phyloP scores from a whole-genome alignment of 345 rosid genomes.

The Psidium friedrichsthalianum region DNA sequence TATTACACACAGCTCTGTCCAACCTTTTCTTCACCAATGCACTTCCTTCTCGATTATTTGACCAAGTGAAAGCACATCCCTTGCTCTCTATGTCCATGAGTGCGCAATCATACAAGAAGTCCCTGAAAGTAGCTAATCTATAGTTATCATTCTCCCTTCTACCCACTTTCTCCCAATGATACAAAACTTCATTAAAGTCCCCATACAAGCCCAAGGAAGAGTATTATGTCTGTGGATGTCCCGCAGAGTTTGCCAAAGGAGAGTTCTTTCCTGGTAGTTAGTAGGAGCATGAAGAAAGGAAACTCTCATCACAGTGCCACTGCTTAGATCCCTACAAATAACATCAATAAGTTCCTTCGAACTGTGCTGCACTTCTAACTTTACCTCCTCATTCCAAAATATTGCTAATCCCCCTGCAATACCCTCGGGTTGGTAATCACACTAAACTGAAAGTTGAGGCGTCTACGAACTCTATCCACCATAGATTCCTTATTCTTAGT shows the following conservation, averaged over 20 bases:
- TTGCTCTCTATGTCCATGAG: not conserved
- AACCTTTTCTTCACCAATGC: not conserved
- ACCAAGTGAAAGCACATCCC: not conserved
- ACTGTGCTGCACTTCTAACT: not conserved
- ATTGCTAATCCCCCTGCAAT: not conserved
- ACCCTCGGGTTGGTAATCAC: fast-evolving
- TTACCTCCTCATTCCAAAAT: not conserved
- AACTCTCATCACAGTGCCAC: not conserved
- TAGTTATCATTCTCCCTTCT: not conserved
- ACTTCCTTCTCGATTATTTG: not conserved
- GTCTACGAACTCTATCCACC: not conserved
- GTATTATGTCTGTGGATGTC: not conserved
- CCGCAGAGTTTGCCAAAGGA: not conserved
- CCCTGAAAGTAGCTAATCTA: not conserved
- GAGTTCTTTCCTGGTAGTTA: not conserved
- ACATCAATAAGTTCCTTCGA: fast-evolving
- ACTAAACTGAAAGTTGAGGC: not conserved
- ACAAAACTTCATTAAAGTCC: not conserved
- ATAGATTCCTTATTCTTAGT: not conserved
- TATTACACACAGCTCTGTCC: fast-evolving
- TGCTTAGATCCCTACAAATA: not conserved
- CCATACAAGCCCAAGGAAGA: not conserved
- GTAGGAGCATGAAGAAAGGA: not conserved
- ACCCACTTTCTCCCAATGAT: not conserved
- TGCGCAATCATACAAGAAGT: not conserved